Evolutionary conservation across 306 rosid genomes (phyloP).

Genomic region (Quercus engelmannii): DNA sequence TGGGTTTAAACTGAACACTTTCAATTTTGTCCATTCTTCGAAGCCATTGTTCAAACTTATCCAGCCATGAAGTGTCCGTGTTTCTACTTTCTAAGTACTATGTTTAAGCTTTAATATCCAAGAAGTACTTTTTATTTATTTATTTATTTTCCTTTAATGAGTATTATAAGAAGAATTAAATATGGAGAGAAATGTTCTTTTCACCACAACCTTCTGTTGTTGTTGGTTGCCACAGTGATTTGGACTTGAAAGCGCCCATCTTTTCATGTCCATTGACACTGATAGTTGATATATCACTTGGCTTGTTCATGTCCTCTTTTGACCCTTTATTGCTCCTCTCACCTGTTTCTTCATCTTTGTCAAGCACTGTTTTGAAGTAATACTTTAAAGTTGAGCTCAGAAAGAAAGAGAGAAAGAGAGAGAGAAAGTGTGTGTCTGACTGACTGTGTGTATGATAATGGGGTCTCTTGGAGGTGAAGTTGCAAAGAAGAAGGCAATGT

Average conservation of each 20-base stretch:
- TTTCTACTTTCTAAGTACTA: constrained; percentile 7
- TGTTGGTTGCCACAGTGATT: constrained; percentile 98
- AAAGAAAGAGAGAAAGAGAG: not conserved
- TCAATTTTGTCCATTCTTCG: too few species aligned
- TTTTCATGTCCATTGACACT: constrained; percentile 98
- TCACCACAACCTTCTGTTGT: constrained; percentile 66
- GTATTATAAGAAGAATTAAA: not conserved
- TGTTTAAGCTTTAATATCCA: constrained; percentile 12
- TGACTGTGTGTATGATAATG: constrained; percentile 29
- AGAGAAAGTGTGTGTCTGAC: not conserved
- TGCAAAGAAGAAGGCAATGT: constrained; percentile 82
- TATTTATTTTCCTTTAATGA: not conserved
- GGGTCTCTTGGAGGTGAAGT: constrained; percentile 56
- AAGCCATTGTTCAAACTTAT: constrained; percentile 30
- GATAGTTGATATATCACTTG: constrained; percentile 98
- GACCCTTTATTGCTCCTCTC: constrained; percentile 44
- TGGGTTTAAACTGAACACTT: too few species aligned
- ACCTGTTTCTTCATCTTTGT: constrained; percentile 41
- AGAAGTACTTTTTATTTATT: not conserved
- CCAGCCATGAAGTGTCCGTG: constrained; percentile 27
- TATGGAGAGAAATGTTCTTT: constrained; percentile 29
- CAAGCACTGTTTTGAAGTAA: constrained; percentile 39
- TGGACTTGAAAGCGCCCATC: constrained; percentile 99
- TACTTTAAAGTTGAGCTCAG: constrained; percentile 3
- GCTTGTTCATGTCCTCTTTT: constrained; percentile 59